A percentile compares a stretch with the other conserved stretches of the same genome.
phyloP scores from a whole-genome alignment of 2,329 filamentous ascomycete genomes.

The Mycosphaerelloides madeirae region DNA sequence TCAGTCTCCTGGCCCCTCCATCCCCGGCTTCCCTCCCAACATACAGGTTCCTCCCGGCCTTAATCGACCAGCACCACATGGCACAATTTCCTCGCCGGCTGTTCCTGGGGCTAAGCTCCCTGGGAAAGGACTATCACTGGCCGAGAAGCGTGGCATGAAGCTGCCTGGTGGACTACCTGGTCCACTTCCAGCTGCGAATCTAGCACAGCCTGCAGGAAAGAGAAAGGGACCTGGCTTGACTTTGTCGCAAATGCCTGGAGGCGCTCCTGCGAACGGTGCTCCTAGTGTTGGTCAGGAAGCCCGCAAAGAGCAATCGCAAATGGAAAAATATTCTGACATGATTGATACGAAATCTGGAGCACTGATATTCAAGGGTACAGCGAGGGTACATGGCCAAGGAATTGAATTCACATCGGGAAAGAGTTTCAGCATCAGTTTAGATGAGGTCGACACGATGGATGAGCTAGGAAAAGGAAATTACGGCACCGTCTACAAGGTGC shows the following conservation, averaged over 20 bases:
- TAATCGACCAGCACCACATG: constrained; percentile 36
- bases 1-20: constrained; percentile 19
- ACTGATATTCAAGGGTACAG: constrained; percentile 88
- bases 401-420: constrained; percentile 89
- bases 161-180: constrained; percentile 53
- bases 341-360: constrained; percentile 90
- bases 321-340: constrained; percentile 71
- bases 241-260: constrained; percentile 42
- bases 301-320: constrained; percentile 29
- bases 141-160: constrained; percentile 63
- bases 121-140: constrained; percentile 51
- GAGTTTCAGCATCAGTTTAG: constrained; percentile 88
- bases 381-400: constrained; percentile 79
- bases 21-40: constrained; percentile 40
- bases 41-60: constrained; percentile 41
- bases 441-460: constrained; percentile 88
- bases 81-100: constrained; percentile 47
- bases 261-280: constrained; percentile 23
- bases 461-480: constrained; percentile 98
- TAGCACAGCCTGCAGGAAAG: constrained; percentile 30
- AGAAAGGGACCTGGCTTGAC: constrained; percentile 40
- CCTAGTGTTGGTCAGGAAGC: constrained; percentile 24
- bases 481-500: constrained; percentile 94
- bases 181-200: constrained; percentile 41
- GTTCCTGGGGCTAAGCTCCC: constrained; percentile 41